A percentile compares a stretch with the other conserved stretches of the same genome.
phyloP scores from a whole-genome alignment of 192 early-diverging fungal genomes.

The Dissophora ornata region DNA sequence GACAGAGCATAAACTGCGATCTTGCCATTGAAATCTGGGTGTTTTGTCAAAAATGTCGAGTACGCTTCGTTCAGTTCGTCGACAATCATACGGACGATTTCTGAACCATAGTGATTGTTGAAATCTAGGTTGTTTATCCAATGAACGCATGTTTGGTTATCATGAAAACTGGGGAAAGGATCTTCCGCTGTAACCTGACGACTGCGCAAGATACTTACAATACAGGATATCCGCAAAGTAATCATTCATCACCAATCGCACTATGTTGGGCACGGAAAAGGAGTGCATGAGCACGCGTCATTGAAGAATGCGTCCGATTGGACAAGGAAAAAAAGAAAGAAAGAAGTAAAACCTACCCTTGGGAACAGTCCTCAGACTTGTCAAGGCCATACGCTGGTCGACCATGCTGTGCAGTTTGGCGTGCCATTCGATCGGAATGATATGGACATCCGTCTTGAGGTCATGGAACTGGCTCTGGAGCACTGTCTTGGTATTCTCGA shows the following conservation, averaged over 20 bases:
- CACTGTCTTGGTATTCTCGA: conserved; percentile 45
- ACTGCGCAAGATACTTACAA: conserved; percentile 45
- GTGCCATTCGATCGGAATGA: conserved; percentile 59
- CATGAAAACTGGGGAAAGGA: too few species aligned
- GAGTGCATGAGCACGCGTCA: too few species aligned
- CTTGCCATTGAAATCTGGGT: conserved; percentile 72
- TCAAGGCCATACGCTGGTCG: conserved; percentile 51
- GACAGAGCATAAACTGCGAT: conserved; percentile 74
- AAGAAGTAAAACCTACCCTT: too few species aligned
- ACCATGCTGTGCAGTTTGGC: conserved; percentile 55
- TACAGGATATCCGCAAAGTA: conserved; percentile 58
- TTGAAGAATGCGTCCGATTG: too few species aligned
- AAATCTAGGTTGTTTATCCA: too few species aligned
- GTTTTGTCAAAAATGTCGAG: conserved; percentile 58
- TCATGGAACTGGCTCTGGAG: conserved; percentile 47
- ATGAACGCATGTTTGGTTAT: too few species aligned
- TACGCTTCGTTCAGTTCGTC: conserved; percentile 69
- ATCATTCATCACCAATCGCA: conserved; percentile 59
- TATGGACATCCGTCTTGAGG: conserved; percentile 46
- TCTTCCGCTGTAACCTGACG: not conserved
- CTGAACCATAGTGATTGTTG: conserved; percentile 60
- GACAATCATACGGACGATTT: conserved; percentile 64
- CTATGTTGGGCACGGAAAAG: not conserved
- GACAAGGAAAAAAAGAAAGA: too few species aligned
- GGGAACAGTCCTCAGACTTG: conserved; percentile 55